These are phyloP conservation scores for Cladophialophora chaetospira DNA, from an alignment of 2,329 filamentous ascomycete genomes.

Conservation along the genomic window DNA sequence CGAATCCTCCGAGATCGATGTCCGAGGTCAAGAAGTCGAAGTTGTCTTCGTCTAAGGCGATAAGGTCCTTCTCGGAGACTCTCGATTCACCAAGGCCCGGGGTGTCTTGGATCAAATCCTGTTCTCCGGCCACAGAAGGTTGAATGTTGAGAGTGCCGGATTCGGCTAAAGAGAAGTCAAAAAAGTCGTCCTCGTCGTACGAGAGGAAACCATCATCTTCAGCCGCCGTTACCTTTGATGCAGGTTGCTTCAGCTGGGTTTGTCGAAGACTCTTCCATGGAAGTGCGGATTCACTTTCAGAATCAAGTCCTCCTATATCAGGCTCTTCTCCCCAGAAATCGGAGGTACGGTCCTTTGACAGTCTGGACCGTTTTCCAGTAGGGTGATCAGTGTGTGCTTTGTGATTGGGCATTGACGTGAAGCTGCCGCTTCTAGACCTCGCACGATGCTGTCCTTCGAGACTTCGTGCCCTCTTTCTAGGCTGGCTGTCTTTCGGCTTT, in stretches of 20 bases:
- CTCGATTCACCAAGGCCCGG: neutral
- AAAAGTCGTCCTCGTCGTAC: conserved; percentile 1
- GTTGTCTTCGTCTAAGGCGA: neutral
- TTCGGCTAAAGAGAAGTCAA: conserved; percentile 2
- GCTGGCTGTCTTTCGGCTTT: neutral
- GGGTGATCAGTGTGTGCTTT: conserved; percentile 6
- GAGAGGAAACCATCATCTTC: neutral
- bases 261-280: neutral
- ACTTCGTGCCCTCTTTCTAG: neutral
- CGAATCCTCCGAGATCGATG: conserved; percentile 16
- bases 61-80: neutral
- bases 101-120: neutral
- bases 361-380: conserved; percentile 10
- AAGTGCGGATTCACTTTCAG: neutral
- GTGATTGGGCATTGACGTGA: neutral
- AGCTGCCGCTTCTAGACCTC: neutral
- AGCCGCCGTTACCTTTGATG: neutral
- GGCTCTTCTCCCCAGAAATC: neutral
- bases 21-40: conserved; percentile 11
- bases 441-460: neutral
- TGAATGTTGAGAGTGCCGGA: neutral
- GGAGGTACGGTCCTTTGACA: neutral
- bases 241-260: neutral
- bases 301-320: neutral
- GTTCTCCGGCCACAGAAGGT: neutral